These are phyloP conservation scores for Tanacetum coccineum DNA, from an alignment of 129 eudicot genomes.

Conservation along the genomic window DNA sequence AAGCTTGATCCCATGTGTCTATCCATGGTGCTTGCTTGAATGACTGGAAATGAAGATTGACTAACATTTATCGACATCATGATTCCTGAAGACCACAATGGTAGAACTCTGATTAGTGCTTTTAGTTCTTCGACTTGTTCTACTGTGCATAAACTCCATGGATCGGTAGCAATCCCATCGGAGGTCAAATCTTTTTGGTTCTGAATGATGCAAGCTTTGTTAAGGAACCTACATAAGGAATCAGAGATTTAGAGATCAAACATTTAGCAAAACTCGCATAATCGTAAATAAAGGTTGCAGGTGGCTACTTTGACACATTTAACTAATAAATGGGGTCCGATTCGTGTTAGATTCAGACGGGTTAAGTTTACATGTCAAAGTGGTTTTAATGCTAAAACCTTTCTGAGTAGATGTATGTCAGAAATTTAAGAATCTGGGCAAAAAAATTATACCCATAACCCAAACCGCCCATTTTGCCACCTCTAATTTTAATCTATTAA, in stretches of 20 bases:
- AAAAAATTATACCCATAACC: no score
- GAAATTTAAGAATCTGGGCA: no score
- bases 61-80: conserved; percentile 47
- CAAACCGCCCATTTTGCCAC: neutral
- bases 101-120: conserved; percentile 44
- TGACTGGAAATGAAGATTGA: conserved; percentile 33
- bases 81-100: conserved; percentile 49
- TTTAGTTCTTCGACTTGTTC: conserved; percentile 52
- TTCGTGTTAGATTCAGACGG: neutral
- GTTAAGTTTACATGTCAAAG: no score
- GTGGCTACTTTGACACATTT: neutral
- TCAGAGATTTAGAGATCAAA: conserved; percentile 13
- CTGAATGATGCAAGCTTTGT: conserved; percentile 50
- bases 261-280: neutral
- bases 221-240: conserved; percentile 38
- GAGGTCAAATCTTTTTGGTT: conserved; percentile 37
- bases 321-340: neutral
- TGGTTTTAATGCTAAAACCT: no score
- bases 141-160: conserved; percentile 48
- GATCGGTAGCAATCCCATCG: conserved; percentile 38
- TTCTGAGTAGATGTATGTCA: no score
- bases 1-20: conserved; percentile 40
- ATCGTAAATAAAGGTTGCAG: neutral
- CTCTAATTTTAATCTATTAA: neutral
- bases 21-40: conserved; percentile 51